Evolutionary conservation across 1,284 basidiomycete genomes (phyloP), one percentile per base, ranked within the genome.

Genomic region (Cutaneotrichosporon sp.): DNA sequence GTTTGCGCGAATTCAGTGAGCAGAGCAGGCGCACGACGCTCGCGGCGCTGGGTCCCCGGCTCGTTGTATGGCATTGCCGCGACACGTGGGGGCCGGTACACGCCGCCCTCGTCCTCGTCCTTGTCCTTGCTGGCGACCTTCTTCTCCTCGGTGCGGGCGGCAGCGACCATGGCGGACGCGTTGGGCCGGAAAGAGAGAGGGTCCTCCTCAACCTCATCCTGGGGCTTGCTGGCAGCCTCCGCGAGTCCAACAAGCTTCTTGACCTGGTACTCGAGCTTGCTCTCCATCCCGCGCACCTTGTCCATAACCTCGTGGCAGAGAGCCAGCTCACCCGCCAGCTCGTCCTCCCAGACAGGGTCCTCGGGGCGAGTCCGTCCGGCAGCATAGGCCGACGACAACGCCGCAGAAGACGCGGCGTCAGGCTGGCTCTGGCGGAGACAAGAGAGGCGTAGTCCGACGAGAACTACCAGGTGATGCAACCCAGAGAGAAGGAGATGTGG

Each of bases 41-140:
- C 74, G 4, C 86, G 73, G 61, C 80, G 75, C 10, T 60, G 56
- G n/a, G 26, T 34, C 7, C 65, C 61, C n/a, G 62, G 46, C 69
- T 93, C 91, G 51, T 84, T 86, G 81, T 98, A 99, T 0, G 94
- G 92, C 79, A 96, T 86, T 0, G 96, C 92, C 0, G 94, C 96
- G 31, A 99, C 82, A 69, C 91, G 90, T 0, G 97, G 96, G 8
- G 96, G 94, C 34, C 88, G 89, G 78, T 99, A 99, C 56, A 97
- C 86, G 1, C 85, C 88, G 63, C 73, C 70, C 9, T 63, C 72
- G 2, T 71, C 75, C 18, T 76, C 76, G 38, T 79, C 76, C 13
- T 40, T 65, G 69, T 11, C 62, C 3, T 26, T 26, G 32, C 79
- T 74, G 13, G 73, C 78, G 30, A 63, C 68, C 18, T 66, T 68